Conservation (phyloP, 139 green algal species). For the Diplosphaera chodatii region DNA sequence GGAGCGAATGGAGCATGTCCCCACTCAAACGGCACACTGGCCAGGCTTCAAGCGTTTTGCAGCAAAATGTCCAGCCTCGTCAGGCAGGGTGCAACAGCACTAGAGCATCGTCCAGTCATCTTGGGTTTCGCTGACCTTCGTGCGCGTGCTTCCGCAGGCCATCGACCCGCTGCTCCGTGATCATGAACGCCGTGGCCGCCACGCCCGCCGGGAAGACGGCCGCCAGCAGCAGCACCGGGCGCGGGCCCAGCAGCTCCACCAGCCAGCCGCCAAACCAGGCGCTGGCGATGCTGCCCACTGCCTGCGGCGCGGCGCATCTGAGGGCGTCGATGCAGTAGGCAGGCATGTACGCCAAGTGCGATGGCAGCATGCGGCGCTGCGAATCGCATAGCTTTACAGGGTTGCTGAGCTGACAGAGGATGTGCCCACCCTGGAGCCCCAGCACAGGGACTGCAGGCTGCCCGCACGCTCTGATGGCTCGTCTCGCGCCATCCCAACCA, state of each 20-base stretch:
- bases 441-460: conserved; percentile 75
- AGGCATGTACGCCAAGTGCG: too few species aligned
- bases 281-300: conserved; percentile 61
- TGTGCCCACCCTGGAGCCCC: conserved; percentile 37
- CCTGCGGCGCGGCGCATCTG: conserved; percentile 6
- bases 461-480: conserved; percentile 48
- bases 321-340: too few species aligned
- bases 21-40: too few species aligned
- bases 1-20: too few species aligned
- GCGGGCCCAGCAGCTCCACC: conserved; percentile 38
- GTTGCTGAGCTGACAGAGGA: too few species aligned
- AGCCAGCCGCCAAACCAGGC: conserved; percentile 73
- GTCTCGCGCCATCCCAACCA: conserved; percentile 53
- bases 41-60: too few species aligned
- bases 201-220: conserved; percentile 7
- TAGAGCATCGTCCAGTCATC: too few species aligned
- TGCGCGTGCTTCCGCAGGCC: neutral
- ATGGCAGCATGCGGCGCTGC: too few species aligned
- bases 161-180: conserved; percentile 3
- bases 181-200: neutral
- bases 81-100: too few species aligned
- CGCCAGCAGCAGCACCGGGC: conserved; percentile 3
- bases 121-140: neutral
- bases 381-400: too few species aligned
- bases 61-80: too few species aligned